phyloP scores from a whole-genome alignment of 2,329 filamentous ascomycete species.

The Colletotrichum gloeosporioides region DNA sequence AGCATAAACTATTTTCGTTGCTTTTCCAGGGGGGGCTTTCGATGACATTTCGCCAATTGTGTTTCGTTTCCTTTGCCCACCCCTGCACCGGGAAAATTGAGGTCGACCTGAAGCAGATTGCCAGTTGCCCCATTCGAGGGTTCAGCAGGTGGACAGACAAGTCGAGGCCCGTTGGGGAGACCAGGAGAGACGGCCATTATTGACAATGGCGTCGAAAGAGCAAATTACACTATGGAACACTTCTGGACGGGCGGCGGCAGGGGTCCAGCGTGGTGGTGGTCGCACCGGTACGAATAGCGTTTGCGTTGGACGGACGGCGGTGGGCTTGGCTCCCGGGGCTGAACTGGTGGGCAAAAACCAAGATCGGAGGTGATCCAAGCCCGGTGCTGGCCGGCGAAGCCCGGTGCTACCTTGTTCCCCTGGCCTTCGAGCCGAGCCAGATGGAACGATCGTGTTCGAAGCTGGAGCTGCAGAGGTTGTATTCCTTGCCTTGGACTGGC shows the following conservation, averaged over 20 bases:
- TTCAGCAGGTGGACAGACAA: not conserved
- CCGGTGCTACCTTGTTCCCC: not conserved
- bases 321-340: not conserved
- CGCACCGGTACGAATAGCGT: not conserved
- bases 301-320: not conserved
- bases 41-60: conserved; percentile 1
- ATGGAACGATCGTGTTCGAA: not conserved
- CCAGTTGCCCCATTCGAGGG: not conserved
- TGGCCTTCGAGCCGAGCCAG: not conserved
- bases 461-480: not conserved
- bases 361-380: not conserved
- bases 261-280: not conserved
- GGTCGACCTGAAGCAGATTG: not conserved
- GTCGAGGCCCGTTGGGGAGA: not conserved
- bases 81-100: not conserved
- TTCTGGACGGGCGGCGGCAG: not conserved
- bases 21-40: not conserved
- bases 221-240: not conserved
- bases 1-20: conserved; percentile 1
- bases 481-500: not conserved
- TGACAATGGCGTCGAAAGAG: conserved; percentile 1
- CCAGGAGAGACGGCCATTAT: not conserved
- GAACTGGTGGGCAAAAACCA: not conserved
- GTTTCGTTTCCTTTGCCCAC: conserved; percentile 7
- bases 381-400: not conserved